A percentile compares a stretch with the other conserved stretches of the same genome.
Conservation (phyloP, 164 flowering plant genomes). For the Chloranthus sessilifolius region DNA sequence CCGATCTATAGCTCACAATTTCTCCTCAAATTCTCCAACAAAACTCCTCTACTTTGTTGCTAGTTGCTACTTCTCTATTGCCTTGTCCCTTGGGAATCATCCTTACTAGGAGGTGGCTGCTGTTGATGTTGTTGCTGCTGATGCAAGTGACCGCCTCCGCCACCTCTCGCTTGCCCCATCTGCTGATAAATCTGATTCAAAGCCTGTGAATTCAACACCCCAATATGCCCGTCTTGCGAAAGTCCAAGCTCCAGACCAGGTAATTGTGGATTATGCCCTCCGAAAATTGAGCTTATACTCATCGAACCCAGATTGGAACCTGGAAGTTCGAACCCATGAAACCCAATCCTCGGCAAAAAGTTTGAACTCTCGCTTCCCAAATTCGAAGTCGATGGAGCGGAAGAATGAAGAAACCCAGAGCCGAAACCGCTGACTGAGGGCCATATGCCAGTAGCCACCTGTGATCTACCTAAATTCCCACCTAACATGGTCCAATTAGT, state of each 20-base stretch:
- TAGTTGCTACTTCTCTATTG: constrained; percentile 26
- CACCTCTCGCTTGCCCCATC: constrained; percentile 33
- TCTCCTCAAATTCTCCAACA: constrained; percentile 10
- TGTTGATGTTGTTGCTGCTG: constrained; percentile 36
- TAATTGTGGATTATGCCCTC: constrained; percentile 29
- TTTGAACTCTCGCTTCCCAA: constrained; percentile 45
- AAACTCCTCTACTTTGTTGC: not conserved
- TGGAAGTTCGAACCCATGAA: constrained; percentile 64
- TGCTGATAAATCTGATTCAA: constrained; percentile 54
- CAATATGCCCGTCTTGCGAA: constrained; percentile 59
- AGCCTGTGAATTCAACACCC: constrained; percentile 44
- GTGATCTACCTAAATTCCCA: constrained; percentile 43
- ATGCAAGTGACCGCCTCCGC: not conserved
- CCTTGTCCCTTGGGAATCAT: constrained; percentile 78
- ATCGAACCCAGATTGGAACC: constrained; percentile 26
- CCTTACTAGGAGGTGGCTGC: constrained; percentile 43
- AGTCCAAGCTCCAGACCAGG: constrained; percentile 74
- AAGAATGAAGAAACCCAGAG: constrained; percentile 28
- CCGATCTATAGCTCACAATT: constrained; percentile 1
- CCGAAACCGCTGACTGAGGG: constrained; percentile 48
- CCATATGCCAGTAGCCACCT: constrained; percentile 49
- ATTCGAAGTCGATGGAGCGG: constrained; percentile 46
- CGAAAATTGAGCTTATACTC: constrained; percentile 26
- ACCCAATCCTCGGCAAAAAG: constrained; percentile 51
- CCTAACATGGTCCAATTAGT: constrained; percentile 57